Evolutionary conservation across 2,329 filamentous ascomycete species (phyloP), one percentile per base, ranked within the genome.

Genomic region (Pezicula carpinea): DNA sequence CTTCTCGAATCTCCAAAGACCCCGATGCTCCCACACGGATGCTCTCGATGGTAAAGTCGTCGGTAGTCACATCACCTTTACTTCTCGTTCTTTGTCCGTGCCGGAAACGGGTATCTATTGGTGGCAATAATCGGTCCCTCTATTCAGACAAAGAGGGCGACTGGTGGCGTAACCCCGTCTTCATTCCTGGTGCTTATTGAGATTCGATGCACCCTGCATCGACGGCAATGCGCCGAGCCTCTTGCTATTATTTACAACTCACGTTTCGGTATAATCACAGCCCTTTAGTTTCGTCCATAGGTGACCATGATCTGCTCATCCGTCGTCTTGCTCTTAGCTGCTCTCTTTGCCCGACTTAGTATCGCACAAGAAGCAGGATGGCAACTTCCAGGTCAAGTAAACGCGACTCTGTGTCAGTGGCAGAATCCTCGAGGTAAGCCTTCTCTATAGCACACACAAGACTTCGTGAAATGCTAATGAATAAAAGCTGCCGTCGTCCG

Each of bases 331-430:
- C 11, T 40, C 10, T 6, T 40, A 23, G 15, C 22, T 26, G 38
- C 38, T 26, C 22, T 26, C 10, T 40, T 23, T 14, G 4, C 6
- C 3, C 10, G 19, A 5, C 3, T 15, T 22, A 13, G 5, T 21
- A 6, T 23, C 6, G 38, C 38, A 23, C 38, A 40, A 23, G 19
- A 40, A 15, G 13, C 38, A 15, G 38, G 38, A 22, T 40, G 38
- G 38, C 19, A 40, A 13, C 18, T 23, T 13, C n/a, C 21, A 3
- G 64, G 66, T 32, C 75, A 83, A 58, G 63, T 77, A 39, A 80
- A 75, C 56, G 70, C 75, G 5, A 74, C 73, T 10, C 75, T 85
- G 57, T 83, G 79, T 59, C 63, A 59, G 36, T 85, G 82, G 82
- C 49, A 52, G 15, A 48, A 52, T 21, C 57, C 66, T 43, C 59